phyloP scores from a whole-genome alignment of 805 yeast species.

The Metschnikowia picachoensis region DNA sequence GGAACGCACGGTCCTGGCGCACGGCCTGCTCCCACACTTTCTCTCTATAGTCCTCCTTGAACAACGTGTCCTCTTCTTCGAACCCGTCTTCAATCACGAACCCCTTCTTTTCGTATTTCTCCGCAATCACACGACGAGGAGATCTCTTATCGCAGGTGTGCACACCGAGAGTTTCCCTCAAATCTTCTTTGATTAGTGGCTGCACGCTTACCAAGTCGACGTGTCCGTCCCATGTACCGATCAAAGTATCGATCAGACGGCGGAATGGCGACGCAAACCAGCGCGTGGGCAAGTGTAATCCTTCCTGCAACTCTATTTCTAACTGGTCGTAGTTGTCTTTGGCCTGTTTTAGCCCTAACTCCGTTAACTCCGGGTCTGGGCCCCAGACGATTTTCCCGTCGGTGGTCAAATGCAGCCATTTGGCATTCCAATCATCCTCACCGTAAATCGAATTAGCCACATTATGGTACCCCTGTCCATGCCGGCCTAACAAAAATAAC shows the following conservation, averaged over 20 bases:
- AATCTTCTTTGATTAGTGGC: slow-evolving; percentile 43
- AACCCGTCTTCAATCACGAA: slow-evolving; percentile 44
- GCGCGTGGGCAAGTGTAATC: slow-evolving; percentile 32
- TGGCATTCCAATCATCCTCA: slow-evolving; percentile 41
- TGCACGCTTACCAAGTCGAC: slow-evolving; percentile 19
- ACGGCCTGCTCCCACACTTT: slow-evolving; percentile 39
- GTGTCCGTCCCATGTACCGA: slow-evolving; percentile 43
- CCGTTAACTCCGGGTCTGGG: slow-evolving; percentile 49
- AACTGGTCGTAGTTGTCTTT: slow-evolving; percentile 40
- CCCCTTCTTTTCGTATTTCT: slow-evolving; percentile 38
- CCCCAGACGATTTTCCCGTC: slow-evolving; percentile 49
- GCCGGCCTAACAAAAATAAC: slow-evolving; percentile 46
- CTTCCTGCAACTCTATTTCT: slow-evolving; percentile 31
- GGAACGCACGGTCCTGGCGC: slow-evolving; percentile 33
- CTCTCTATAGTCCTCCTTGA: slow-evolving; percentile 37
- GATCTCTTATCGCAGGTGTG: slow-evolving; percentile 50
- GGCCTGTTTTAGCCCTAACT: slow-evolving; percentile 44
- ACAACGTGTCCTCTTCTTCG: slow-evolving; percentile 43
- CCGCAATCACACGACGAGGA: slow-evolving; percentile 32
- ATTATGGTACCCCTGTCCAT: slow-evolving; percentile 55
- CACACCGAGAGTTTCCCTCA: slow-evolving; percentile 48
- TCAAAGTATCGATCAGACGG: slow-evolving; percentile 48
- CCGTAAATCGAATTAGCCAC: slow-evolving; percentile 45
- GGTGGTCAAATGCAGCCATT: slow-evolving; percentile 42
- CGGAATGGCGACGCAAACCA: slow-evolving; percentile 50